These are phyloP conservation scores for Chondrostereum purpureum DNA, from an alignment of 1,284 basidiomycete genomes.

Conservation along the genomic window DNA sequence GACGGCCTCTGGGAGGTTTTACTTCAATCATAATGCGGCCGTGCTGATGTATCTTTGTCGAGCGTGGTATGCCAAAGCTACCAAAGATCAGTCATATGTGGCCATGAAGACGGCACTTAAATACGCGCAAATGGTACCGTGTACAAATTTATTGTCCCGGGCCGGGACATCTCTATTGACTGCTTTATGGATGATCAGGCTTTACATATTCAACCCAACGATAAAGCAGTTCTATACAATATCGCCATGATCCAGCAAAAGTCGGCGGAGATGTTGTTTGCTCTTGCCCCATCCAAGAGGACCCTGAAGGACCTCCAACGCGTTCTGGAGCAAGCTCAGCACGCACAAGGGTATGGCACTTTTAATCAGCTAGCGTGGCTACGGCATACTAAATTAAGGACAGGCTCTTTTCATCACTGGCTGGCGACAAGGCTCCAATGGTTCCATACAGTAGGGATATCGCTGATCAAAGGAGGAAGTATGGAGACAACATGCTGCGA, in stretches of 20 bases:
- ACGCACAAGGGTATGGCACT: slow-evolving; percentile 81
- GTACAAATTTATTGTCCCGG: slow-evolving; percentile 1
- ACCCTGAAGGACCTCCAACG: slow-evolving; percentile 72
- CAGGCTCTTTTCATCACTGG: slow-evolving; percentile 79
- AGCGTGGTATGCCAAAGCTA: slow-evolving; percentile 89
- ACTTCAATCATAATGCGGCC: slow-evolving; percentile 61
- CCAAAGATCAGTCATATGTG: slow-evolving; percentile 74
- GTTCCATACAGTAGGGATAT: slow-evolving; percentile 85
- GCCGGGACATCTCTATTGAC: slow-evolving; percentile 1
- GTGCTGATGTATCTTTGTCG: slow-evolving; percentile 80
- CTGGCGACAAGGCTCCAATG: slow-evolving; percentile 59
- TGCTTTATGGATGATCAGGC: slow-evolving; percentile 42
- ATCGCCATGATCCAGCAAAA: slow-evolving; percentile 97
- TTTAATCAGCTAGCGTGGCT: too few relatives aligned
- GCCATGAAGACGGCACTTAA: slow-evolving; percentile 76
- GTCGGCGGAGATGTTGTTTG: slow-evolving; percentile 81
- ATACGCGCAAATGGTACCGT: slow-evolving; percentile 66
- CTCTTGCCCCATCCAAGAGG: slow-evolving; percentile 67
- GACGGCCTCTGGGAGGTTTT: slow-evolving; percentile 74
- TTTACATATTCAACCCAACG: slow-evolving; percentile 71
- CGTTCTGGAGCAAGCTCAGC: slow-evolving; percentile 77
- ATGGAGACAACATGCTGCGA: slow-evolving; percentile 79
- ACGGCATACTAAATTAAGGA: slow-evolving; percentile 2
- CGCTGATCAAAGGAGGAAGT: slow-evolving; percentile 82
- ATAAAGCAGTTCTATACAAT: slow-evolving; percentile 88